Evolutionary conservation across 108 stramenopile genomes (phyloP).

Genomic region (Pseudonitzschia delicatissima): DNA sequence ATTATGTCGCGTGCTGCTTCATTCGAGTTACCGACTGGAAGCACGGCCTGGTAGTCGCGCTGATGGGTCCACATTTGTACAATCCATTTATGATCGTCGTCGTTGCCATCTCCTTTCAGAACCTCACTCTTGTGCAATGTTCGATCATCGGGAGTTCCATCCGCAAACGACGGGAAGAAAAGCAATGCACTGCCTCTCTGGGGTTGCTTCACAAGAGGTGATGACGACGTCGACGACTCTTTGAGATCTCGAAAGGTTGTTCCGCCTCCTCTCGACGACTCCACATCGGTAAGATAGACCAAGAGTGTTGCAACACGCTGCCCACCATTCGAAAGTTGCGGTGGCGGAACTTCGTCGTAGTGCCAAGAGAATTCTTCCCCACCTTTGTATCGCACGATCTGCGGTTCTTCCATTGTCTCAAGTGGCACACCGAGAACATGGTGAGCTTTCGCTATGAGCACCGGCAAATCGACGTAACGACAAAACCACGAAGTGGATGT

Average conservation of each 20-base stretch:
- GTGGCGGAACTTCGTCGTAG: conserved; percentile 64
- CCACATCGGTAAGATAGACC: conserved; percentile 77
- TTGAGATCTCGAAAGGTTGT: conserved; percentile 76
- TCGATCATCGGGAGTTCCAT: conserved; percentile 59
- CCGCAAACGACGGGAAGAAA: conserved; percentile 64
- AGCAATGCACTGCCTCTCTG: conserved; percentile 56
- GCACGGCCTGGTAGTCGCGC: conserved; percentile 43
- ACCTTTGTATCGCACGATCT: conserved; percentile 66
- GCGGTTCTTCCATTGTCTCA: conserved; percentile 70
- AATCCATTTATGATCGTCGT: conserved; percentile 63
- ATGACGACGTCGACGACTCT: conserved; percentile 4
- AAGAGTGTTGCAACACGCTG: conserved; percentile 81
- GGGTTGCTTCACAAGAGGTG: conserved; percentile 54
- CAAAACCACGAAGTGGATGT: conserved; percentile 87
- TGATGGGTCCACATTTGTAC: conserved; percentile 79
- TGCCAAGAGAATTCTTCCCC: conserved; percentile 84
- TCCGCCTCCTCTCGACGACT: conserved; percentile 57
- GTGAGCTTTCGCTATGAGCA: conserved; percentile 58
- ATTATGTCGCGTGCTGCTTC: conserved; percentile 38
- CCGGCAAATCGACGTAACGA: conserved; percentile 44
- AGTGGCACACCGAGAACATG: conserved; percentile 50
- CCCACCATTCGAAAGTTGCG: conserved; percentile 58
- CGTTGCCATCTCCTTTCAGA: conserved; percentile 10
- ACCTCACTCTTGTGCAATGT: conserved; percentile 74
- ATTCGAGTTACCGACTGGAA: conserved; percentile 62